Conservation (phyloP, 2,329 filamentous ascomycete genomes). For the Pseudopyrenochaeta lycopersici region DNA sequence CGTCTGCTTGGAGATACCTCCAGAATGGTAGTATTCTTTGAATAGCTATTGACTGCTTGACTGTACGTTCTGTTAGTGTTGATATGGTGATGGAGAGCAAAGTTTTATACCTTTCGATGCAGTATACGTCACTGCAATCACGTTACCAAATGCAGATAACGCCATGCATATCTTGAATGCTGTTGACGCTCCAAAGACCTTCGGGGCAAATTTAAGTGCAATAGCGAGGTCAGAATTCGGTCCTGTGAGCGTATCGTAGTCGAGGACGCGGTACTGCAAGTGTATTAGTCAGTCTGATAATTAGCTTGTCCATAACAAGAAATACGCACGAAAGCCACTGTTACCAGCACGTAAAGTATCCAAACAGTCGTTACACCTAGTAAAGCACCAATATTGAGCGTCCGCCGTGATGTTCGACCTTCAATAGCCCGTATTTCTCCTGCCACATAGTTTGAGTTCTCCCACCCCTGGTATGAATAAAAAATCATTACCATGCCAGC, state of each 20-base stretch:
- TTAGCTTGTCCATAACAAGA: background rate
- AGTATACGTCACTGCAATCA: slow-evolving; percentile 14
- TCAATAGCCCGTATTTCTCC: slow-evolving; percentile 12
- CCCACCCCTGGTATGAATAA: slow-evolving; percentile 53
- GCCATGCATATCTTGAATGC: slow-evolving; percentile 15
- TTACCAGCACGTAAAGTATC: slow-evolving; percentile 50
- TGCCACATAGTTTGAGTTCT: slow-evolving; percentile 52
- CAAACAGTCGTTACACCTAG: slow-evolving; percentile 45
- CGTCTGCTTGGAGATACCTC: slow-evolving; percentile 2
- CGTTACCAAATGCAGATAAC: slow-evolving; percentile 13
- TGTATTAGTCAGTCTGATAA: background rate
- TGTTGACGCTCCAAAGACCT: slow-evolving; percentile 6
- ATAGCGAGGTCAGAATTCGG: slow-evolving; percentile 7
- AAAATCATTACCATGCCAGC: slow-evolving; percentile 41
- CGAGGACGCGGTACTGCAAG: slow-evolving; percentile 4
- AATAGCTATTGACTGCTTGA: slow-evolving; percentile 16
- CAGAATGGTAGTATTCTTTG: slow-evolving; percentile 16
- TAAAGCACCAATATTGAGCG: slow-evolving; percentile 47
- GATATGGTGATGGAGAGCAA: background rate
- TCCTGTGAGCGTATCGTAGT: slow-evolving; percentile 5
- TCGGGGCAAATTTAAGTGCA: slow-evolving; percentile 8
- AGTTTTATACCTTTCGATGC: slow-evolving; percentile 5
- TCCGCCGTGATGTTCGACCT: slow-evolving; percentile 5
- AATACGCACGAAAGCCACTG: slow-evolving; percentile 47
- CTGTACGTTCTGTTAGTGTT: background rate